phyloP scores from a whole-genome alignment of 345 rosid species.

The Populus pruinosa region DNA sequence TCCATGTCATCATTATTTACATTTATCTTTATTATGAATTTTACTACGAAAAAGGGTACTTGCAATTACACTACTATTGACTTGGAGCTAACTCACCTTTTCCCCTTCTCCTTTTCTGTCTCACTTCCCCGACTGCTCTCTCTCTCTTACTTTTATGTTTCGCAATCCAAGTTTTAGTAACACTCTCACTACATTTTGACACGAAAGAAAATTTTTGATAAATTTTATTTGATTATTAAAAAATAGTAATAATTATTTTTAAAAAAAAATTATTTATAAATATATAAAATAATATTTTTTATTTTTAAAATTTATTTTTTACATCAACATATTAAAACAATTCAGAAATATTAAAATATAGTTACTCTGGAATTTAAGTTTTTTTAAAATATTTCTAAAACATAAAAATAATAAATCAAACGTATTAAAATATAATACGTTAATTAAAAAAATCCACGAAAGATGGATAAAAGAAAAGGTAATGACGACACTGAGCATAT shows the following conservation, averaged over 20 bases:
- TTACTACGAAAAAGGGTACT: constrained; percentile 33
- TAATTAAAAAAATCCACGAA: not conserved
- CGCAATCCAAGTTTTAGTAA: not conserved
- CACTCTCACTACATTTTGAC: not conserved
- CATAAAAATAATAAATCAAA: not conserved
- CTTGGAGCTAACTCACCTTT: constrained; percentile 12
- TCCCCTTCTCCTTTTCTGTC: not conserved
- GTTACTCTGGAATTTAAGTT: accelerated
- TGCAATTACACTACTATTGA: constrained; percentile 42
- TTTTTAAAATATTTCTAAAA: no score
- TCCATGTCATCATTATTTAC: constrained; percentile 27
- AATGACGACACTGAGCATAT: no score
- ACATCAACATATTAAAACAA: no score
- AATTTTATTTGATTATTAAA: no score
- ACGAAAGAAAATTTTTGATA: not conserved
- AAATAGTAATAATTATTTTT: no score
- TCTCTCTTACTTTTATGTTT: not conserved
- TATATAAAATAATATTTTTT: no score
- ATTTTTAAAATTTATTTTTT: no score
- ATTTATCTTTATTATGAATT: constrained; percentile 27
- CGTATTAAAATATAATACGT: not conserved
- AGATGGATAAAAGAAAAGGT: no score
- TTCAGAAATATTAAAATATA: no score
- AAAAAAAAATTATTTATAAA: no score
- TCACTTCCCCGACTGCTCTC: not conserved